These are phyloP conservation scores for Cenchrus purpureus DNA, from an alignment of 176 grass and related monocot genomes.

Conservation along the genomic window DNA sequence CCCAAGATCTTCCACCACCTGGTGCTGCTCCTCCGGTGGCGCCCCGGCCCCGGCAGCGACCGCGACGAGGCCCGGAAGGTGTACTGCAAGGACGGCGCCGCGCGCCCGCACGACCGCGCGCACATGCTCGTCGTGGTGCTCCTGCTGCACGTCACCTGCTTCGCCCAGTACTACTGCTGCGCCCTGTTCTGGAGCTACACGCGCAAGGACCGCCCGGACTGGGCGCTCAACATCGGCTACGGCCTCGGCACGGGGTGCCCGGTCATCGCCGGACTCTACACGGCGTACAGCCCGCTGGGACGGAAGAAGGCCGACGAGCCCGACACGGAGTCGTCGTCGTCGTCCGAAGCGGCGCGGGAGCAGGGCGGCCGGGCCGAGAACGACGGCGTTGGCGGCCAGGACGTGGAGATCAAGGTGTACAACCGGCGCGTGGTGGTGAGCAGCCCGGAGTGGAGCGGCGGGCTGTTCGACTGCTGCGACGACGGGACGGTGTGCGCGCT, in stretches of 20 bases:
- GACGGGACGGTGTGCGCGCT: conserved; percentile 69
- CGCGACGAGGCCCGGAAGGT: conserved; percentile 48
- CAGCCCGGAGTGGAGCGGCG: conserved; percentile 88
- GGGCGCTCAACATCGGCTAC: conserved; percentile 77
- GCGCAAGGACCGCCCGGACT: conserved; percentile 55
- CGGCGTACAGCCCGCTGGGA: conserved; percentile 60
- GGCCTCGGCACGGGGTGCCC: conserved; percentile 64
- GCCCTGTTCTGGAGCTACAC: conserved; percentile 86
- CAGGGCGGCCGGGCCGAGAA: not conserved
- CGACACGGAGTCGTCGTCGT: conserved; percentile 22
- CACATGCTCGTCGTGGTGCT: conserved; percentile 65
- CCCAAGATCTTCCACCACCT: conserved; percentile 88
- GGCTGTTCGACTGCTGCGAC: conserved; percentile 84
- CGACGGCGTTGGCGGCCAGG: not conserved
- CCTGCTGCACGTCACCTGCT: conserved; percentile 73
- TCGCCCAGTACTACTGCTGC: conserved; percentile 80
- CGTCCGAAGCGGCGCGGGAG: not conserved
- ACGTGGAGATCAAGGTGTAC: conserved; percentile 60
- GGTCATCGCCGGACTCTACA: conserved; percentile 62
- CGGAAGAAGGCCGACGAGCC: conserved; percentile 44
- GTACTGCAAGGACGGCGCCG: conserved; percentile 73
- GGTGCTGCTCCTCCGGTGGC: conserved; percentile 75
- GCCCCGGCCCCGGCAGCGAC: conserved; percentile 45
- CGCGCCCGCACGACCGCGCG: conserved; percentile 54
- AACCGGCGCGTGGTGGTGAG: conserved; percentile 74